Conservation (phyloP, 306 rosid species). For the Chamaecrista fasciculata region DNA sequence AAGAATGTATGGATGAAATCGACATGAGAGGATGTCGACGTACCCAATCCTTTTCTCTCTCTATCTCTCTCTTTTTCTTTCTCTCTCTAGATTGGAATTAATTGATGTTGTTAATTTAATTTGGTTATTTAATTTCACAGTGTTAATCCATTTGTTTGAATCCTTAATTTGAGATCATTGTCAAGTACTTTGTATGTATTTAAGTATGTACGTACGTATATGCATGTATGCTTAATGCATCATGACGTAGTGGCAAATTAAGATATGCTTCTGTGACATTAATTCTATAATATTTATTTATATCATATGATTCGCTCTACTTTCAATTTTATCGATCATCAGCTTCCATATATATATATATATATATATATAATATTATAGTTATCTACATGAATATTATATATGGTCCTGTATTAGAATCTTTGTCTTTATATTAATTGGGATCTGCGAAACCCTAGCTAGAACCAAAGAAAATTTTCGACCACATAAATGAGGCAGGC, state of each 20-base stretch:
- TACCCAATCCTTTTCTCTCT: constrained; percentile 12
- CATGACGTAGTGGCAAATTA: not conserved
- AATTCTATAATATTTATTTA: constrained; percentile 21
- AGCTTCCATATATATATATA: not conserved
- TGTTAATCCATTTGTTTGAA: constrained; percentile 53
- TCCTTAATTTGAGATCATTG: constrained; percentile 31
- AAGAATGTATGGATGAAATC: constrained; percentile 38
- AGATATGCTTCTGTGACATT: constrained; percentile 38
- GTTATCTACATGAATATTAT: too few relatives aligned
- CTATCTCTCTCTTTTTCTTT: constrained; percentile 19
- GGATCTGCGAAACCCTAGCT: not conserved
- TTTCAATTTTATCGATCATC: not conserved
- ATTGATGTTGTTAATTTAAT: constrained; percentile 31
- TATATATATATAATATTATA: not conserved
- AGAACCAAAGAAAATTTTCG: too few relatives aligned
- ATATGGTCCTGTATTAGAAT: too few relatives aligned
- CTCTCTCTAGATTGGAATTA: constrained; percentile 37
- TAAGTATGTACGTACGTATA: constrained; percentile 44
- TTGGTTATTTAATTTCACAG: constrained; percentile 30
- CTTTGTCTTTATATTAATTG: not conserved
- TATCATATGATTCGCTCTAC: constrained; percentile 1
- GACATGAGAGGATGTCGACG: constrained; percentile 94
- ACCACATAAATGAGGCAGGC: too few relatives aligned
- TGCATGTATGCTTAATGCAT: too few relatives aligned
- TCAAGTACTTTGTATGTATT: constrained; percentile 20